Evolutionary conservation across 192 early-diverging fungal genomes (phyloP).

Genomic region (Backusella liffmaniae): DNA sequence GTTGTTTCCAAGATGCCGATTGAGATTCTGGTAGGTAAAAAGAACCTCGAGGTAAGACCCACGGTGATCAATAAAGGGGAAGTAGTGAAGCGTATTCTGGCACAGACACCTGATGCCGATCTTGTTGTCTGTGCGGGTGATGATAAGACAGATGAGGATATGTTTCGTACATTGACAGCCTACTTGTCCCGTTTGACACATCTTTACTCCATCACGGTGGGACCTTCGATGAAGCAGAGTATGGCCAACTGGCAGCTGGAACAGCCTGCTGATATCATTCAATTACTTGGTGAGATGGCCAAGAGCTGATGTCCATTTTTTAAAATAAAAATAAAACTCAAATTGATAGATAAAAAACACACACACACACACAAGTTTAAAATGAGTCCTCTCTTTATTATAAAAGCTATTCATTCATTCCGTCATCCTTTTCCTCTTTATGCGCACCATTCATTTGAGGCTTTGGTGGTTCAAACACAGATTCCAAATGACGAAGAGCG

Average conservation of each 20-base stretch:
- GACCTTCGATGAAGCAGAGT: constrained; percentile 87
- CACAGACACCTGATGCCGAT: constrained; percentile 53
- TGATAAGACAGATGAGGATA: constrained; percentile 90
- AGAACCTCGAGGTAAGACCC: constrained; percentile 85
- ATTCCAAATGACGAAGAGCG: constrained; percentile 35
- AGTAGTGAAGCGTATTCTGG: constrained; percentile 75
- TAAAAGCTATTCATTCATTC: background rate
- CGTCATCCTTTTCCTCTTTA: constrained; percentile 7
- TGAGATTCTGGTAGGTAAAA: constrained; percentile 87
- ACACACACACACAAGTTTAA: background rate
- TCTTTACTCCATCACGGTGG: constrained; percentile 81
- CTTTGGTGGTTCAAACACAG: constrained; percentile 22
- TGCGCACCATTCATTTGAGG: background rate
- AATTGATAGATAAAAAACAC: background rate
- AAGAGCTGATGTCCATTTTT: background rate
- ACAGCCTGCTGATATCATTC: constrained; percentile 62
- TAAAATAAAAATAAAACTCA: background rate
- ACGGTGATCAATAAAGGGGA: constrained; percentile 86
- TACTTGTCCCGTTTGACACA: background rate
- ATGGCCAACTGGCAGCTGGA: constrained; percentile 85
- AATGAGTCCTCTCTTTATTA: too few relatives aligned
- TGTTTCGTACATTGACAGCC: constrained; percentile 67
- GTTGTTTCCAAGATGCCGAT: constrained; percentile 80
- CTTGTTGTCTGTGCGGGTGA: constrained; percentile 87
- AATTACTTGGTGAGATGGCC: constrained; percentile 12